Evolutionary conservation across 331 rosid species (phyloP), one percentile per base, ranked within the genome.

Genomic region (Acacia pycnantha): DNA sequence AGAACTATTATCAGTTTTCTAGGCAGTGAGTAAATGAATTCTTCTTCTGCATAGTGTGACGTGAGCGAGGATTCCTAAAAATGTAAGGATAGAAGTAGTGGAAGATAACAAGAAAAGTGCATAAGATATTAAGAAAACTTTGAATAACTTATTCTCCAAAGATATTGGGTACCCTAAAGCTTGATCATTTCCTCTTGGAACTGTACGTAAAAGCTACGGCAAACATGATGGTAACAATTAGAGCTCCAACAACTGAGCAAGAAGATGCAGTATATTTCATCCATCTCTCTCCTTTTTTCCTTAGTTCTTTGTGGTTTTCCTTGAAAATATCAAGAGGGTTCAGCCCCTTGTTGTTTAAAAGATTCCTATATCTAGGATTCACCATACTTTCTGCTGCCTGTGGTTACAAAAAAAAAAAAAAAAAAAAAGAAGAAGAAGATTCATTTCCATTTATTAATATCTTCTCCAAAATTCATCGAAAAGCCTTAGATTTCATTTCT

Each of bases 161-260:
- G 22, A 58, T 9, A 58, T 58, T 21, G 65, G 65, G 6, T 58
- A 22, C 31, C 65, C 65, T n/a, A 31, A 58, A n/a, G 14, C 9
- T 4, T 58, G 65, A 21, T 58, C 7, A 15, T n/a, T 43, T 10
- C 82, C 85, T 2, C 85, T 31, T 0, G 64, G 31, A 1, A 22
- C 29, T 0, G 64, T n/a, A n/a, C n/a, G n/a, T 56, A 9, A n/a
- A n/a, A 56, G 14, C 64, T 44, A 19, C 85, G 10, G 82, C 85
- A 43, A 77, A 82, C 78, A 58, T 70, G 8, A 77, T 0, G 2
- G 66, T 11, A 12, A 59, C 33, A 1, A 59, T 24, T 3, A 59
- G 2, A 10, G 35, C 18, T 0, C 66, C 66, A 10, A 59, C 66
- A 24, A 59, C 16, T 3, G 35, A 22, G 33, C 33, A 59, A 26